phyloP scores from a whole-genome alignment of 2,329 filamentous ascomycete species.

The Exophiala dermatitidis region DNA sequence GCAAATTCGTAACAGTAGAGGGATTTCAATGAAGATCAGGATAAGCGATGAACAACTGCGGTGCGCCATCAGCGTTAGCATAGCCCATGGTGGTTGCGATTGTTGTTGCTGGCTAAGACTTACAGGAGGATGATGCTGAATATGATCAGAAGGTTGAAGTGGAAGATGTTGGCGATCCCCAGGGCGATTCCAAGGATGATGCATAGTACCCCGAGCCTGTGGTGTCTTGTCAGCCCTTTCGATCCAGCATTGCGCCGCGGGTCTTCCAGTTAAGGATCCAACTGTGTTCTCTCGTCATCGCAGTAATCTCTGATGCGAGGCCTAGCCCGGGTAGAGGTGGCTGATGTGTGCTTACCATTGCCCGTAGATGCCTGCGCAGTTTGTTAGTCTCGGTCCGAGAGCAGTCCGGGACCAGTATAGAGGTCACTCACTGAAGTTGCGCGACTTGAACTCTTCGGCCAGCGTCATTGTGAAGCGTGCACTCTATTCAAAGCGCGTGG shows the following conservation, averaged over 20 bases:
- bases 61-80: neutral
- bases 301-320: too few relatives aligned
- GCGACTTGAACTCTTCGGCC: slow-evolving; percentile 55
- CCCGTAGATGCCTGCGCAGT: slow-evolving; percentile 54
- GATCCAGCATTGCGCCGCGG: too few relatives aligned
- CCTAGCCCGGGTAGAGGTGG: neutral
- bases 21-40: slow-evolving; percentile 82
- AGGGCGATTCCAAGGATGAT: slow-evolving; percentile 61
- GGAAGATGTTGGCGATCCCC: slow-evolving; percentile 62
- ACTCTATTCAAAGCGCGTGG: neutral
- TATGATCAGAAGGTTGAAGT: slow-evolving; percentile 53
- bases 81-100: neutral
- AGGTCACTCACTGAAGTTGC: slow-evolving; percentile 56
- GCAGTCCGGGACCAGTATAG: neutral
- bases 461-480: slow-evolving; percentile 46
- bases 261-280: too few relatives aligned
- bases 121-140: slow-evolving; percentile 55
- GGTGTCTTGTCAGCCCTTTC: slow-evolving; percentile 9
- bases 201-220: slow-evolving; percentile 48
- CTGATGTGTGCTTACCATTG: slow-evolving; percentile 50
- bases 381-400: slow-evolving; percentile 3
- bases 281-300: too few relatives aligned
- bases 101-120: slow-evolving; percentile 28
- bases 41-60: slow-evolving; percentile 61
- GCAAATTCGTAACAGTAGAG: slow-evolving; percentile 92